Evolutionary conservation across 208 protist genomes (phyloP).

Genomic region (Balamuthia mandrillaris): DNA sequence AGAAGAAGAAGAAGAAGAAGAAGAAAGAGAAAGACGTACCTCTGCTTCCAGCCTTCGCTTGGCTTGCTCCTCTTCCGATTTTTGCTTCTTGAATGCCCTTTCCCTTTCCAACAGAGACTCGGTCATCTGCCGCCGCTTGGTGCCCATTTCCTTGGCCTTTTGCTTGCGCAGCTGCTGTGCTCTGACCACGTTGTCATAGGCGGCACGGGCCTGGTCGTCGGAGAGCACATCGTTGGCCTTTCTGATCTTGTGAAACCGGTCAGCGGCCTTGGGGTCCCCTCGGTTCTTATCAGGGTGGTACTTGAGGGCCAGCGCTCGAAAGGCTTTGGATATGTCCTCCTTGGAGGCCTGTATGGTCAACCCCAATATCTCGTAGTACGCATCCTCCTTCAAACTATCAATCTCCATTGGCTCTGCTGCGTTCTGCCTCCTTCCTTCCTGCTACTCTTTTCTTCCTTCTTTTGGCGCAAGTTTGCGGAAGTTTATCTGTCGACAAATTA

Average conservation of each 20-base stretch:
- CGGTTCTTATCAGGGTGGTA: constrained; percentile 73
- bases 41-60: background rate
- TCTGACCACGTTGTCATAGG: background rate
- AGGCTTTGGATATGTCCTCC: constrained; percentile 68
- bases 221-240: constrained; percentile 60
- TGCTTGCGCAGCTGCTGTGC: background rate
- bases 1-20: no score
- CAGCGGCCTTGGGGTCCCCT: constrained; percentile 42
- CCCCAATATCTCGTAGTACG: constrained; percentile 67
- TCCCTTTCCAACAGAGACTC: background rate
- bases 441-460: no score
- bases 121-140: background rate
- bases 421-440: no score
- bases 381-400: background rate
- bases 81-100: background rate
- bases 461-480: no score
- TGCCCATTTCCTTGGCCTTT: background rate
- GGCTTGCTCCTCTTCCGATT: background rate
- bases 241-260: constrained; percentile 61
- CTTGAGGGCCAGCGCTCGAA: constrained; percentile 67
- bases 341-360: constrained; percentile 50
- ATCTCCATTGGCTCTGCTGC: no score
- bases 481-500: no score
- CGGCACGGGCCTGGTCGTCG: constrained; percentile 40
- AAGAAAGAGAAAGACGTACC: no score